Evolutionary conservation across 805 yeast species (phyloP), one percentile per base, ranked within the genome.

Genomic region (Jamesozyma spencerorum): DNA sequence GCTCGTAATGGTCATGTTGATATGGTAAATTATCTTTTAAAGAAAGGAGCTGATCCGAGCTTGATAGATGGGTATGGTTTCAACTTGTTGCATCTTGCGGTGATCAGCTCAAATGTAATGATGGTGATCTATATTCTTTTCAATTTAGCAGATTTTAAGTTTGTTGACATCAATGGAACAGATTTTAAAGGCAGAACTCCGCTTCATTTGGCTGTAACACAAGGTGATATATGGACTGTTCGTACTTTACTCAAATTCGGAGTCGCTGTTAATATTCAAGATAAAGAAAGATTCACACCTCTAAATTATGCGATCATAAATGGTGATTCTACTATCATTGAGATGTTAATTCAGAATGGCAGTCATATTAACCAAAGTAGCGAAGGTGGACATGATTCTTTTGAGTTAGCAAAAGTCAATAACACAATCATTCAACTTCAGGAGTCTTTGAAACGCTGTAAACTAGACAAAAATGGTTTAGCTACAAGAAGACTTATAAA

Each of bases 201-300:
- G 0, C 65, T 88, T 34, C 94, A 85, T 57, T 85, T 95, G 95
- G 97, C 97, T 0, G 84, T 92, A 1, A 86, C 85, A 58, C 97
- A 88, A 55, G 95, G 95, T 7, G 97, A 88, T 54, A 68, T 79
- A 0, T 65, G 84, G 24, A 72, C 81, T 3, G 85, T 86, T 1
- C 81, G 81, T 38, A 75, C 76, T 0, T 64, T 87, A 33, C 53
- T 88, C 31, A 70, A 73, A 40, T 71, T 75, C 54, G 88, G 90
- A 11, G 92, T 95, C 0, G 74, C 75, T 49, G 75, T 79, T 1
- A 63, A 70, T 31, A 53, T 68, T 18, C 60, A 59, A 1, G 97
- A 90, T 56, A 67, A 71, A 18, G 68, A 75, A 11, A 80, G 86
- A 3, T 81, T 84, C 54, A 72, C 78, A 3, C 83, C 96, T 0